phyloP scores from a whole-genome alignment of 1,284 basidiomycete genomes.

The Pseudozyma flocculosa region DNA sequence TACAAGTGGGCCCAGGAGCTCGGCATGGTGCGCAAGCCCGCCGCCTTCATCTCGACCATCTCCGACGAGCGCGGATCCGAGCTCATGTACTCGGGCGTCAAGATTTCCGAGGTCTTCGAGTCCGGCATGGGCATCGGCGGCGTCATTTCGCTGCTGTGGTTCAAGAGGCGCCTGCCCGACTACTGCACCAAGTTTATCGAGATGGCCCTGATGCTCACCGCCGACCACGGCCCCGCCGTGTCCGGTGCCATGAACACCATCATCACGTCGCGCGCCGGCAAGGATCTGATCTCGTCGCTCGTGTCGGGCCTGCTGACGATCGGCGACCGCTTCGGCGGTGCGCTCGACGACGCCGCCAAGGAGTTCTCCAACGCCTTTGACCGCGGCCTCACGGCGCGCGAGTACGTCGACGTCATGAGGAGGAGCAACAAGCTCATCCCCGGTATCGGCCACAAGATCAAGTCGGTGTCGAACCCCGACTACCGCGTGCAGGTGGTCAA shows the following conservation, averaged over 20 bases:
- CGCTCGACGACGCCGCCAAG: conserved; percentile 92
- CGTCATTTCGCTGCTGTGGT: conserved; percentile 95
- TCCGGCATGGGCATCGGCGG: conserved; percentile 76
- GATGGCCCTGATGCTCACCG: conserved; percentile 98
- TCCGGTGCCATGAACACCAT: conserved; percentile 98
- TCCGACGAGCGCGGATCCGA: conserved; percentile 99
- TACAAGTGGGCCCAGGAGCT: conserved; percentile 99
- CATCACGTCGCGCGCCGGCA: conserved; percentile 96
- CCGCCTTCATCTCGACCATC: conserved; percentile 99
- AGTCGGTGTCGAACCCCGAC: conserved; percentile 65
- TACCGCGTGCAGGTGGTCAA: conserved; percentile 93
- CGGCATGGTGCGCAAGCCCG: conserved; percentile 96
- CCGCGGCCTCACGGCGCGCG: conserved; percentile 87
- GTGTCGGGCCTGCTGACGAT: conserved; percentile 96
- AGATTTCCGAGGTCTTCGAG: conserved; percentile 86
- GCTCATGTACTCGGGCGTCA: conserved; percentile 97
- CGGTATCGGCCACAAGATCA: conserved; percentile 99
- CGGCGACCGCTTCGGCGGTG: conserved; percentile 96
- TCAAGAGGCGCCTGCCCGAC: conserved; percentile 75
- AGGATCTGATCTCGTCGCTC: conserved; percentile 95
- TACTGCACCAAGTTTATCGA: conserved; percentile 71
- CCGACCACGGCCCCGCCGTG: conserved; percentile 76
- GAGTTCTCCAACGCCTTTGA: conserved; percentile 84
- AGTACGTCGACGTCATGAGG: conserved; percentile 94
- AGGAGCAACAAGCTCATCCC: conserved; percentile 96